Percentiles rank a stretch among this genome's conserved stretches.
These are phyloP conservation scores for Ustilago shanxiensis DNA, from an alignment of 1,284 basidiomycete genomes.

Conservation along the genomic window DNA sequence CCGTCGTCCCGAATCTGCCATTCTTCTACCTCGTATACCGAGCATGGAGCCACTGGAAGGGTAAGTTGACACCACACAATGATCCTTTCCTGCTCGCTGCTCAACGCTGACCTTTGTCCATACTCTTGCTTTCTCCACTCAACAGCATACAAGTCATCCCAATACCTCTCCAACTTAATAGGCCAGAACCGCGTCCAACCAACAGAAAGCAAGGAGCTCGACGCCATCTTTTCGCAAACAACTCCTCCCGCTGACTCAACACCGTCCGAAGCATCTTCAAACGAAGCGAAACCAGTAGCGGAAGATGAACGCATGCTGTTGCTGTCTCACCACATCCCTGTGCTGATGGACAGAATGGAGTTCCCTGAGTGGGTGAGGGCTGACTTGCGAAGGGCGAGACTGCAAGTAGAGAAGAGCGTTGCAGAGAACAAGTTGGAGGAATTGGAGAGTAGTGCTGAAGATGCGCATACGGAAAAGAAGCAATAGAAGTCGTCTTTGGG, in stretches of 20 bases:
- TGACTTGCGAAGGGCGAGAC: constrained; percentile 44
- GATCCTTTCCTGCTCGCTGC: too few species aligned
- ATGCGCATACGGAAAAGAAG: constrained; percentile 25
- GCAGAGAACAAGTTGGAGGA: constrained; percentile 50
- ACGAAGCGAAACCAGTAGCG: background rate
- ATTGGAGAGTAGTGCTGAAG: constrained; percentile 40
- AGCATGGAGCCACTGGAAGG: constrained; percentile 65
- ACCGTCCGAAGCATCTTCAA: constrained; percentile 11
- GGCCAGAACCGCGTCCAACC: constrained; percentile 51
- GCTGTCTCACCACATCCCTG: constrained; percentile 34
- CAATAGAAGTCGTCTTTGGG: constrained; percentile 7
- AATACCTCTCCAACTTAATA: constrained; percentile 54
- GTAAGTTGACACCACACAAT: constrained; percentile 20
- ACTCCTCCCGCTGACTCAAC: constrained; percentile 17
- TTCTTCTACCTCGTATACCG: constrained; percentile 69
- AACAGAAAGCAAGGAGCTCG: constrained; percentile 54
- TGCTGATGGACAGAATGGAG: constrained; percentile 47
- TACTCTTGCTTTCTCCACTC: background rate
- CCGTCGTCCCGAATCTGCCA: constrained; percentile 66
- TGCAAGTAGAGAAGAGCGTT: constrained; percentile 42
- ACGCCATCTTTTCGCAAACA: constrained; percentile 41
- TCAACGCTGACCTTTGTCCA: background rate
- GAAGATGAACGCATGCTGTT: constrained; percentile 47
- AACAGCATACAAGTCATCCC: constrained; percentile 60
- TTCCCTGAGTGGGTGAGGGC: constrained; percentile 49